Conservation (phyloP, 2,329 filamentous ascomycete species). For the Ophiocordyceps sinensis region DNA sequence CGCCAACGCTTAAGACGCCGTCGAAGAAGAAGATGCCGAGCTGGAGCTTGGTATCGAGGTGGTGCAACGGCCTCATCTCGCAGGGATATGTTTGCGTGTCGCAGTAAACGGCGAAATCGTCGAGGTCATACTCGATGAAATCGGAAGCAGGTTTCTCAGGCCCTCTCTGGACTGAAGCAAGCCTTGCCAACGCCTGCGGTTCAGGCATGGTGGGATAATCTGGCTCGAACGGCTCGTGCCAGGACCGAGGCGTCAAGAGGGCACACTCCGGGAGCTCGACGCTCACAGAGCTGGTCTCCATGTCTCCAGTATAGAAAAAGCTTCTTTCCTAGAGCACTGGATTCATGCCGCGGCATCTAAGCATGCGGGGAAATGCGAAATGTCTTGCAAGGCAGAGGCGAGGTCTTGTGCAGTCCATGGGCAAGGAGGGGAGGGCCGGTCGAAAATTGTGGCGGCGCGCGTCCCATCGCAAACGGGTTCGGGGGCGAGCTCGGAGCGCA, state of each 20-base stretch:
- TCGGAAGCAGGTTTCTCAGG: conserved; percentile 6
- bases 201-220: conserved; percentile 11
- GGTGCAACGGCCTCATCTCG: conserved; percentile 42
- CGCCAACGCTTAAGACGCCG: conserved; percentile 39
- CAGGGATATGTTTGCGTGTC: conserved; percentile 17
- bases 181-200: conserved; percentile 1
- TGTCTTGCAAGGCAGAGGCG: too few species aligned
- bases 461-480: too few species aligned
- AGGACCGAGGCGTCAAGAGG: conserved; percentile 13
- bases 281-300: background rate
- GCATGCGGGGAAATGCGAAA: too few species aligned
- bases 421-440: too few species aligned
- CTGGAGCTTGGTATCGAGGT: conserved; percentile 24
- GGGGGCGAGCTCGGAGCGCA: too few species aligned
- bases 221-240: conserved; percentile 17
- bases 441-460: too few species aligned
- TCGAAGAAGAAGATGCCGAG: conserved; percentile 38
- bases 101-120: conserved; percentile 45
- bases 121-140: conserved; percentile 35
- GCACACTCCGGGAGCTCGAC: conserved; percentile 14
- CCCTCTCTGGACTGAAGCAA: conserved; percentile 4
- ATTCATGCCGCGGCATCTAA: too few species aligned
- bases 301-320: too few species aligned
- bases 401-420: too few species aligned
- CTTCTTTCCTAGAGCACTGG: too few species aligned